Evolutionary conservation across 179 eudicot species (phyloP).

Genomic region (Vitellaria paradoxa): DNA sequence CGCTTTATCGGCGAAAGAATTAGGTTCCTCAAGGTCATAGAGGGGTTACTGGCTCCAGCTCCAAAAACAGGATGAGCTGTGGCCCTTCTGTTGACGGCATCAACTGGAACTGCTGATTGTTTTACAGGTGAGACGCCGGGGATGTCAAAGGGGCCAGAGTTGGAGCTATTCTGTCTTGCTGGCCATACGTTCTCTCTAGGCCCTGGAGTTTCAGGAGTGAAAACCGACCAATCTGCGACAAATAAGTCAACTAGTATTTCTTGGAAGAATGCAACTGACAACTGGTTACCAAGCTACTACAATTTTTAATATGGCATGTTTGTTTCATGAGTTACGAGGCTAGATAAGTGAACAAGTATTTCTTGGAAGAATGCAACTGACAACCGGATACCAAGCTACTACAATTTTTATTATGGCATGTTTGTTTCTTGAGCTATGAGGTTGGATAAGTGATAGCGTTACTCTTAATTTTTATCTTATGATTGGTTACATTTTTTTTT

Average conservation of each 20-base stretch:
- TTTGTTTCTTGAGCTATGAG: no score
- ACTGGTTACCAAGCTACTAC: neutral
- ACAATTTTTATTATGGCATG: neutral
- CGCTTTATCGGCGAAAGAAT: conserved; percentile 86
- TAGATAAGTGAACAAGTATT: conserved; percentile 82
- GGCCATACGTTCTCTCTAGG: conserved; percentile 87
- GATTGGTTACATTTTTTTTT: no score
- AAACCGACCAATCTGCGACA: conserved; percentile 80
- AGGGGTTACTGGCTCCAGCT: conserved; percentile 62
- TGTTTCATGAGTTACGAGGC: no score
- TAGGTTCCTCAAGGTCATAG: conserved; percentile 71
- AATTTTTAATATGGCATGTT: neutral
- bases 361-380: conserved; percentile 20
- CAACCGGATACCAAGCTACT: neutral
- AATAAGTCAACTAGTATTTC: conserved; percentile 77
- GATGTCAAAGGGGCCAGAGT: conserved; percentile 69
- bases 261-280: conserved; percentile 13
- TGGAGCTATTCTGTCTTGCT: conserved; percentile 65
- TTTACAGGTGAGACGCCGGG: conserved; percentile 63
- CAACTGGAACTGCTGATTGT: conserved; percentile 42
- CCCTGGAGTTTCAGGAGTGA: conserved; percentile 98
- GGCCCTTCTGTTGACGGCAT: conserved; percentile 58
- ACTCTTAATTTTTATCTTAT: no score
- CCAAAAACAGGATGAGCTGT: conserved; percentile 50
- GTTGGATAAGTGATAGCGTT: no score